A percentile compares a stretch with the other conserved stretches of the same genome.
These are phyloP conservation scores for Fusarium coicis DNA, from an alignment of 2,329 filamentous ascomycete genomes.

Conservation along the genomic window DNA sequence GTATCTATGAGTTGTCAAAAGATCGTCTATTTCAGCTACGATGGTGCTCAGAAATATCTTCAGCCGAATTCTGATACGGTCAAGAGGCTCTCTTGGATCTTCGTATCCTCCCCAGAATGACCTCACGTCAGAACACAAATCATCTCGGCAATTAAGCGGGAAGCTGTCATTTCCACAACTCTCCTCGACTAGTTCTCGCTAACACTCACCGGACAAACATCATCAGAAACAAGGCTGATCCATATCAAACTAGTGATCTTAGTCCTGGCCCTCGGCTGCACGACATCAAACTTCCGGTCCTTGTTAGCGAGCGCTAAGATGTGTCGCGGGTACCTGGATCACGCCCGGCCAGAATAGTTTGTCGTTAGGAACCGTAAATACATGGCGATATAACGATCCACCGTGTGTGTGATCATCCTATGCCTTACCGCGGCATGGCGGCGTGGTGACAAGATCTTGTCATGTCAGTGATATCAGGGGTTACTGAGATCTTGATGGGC, in stretches of 20 bases:
- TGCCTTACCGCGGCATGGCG: background rate
- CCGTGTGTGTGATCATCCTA: background rate
- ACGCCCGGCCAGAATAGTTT: background rate
- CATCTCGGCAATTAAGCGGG: background rate
- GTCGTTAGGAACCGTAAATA: background rate
- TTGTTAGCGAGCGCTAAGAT: constrained; percentile 15
- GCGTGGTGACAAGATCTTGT: constrained; percentile 5
- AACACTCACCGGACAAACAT: background rate
- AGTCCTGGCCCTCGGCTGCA: constrained; percentile 27
- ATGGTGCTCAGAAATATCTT: background rate
- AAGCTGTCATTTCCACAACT: constrained; percentile 1
- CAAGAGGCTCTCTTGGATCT: background rate
- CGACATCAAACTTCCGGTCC: constrained; percentile 29
- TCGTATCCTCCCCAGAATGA: background rate
- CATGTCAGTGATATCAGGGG: background rate
- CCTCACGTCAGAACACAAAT: background rate
- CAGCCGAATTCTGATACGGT: background rate
- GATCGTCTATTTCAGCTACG: background rate
- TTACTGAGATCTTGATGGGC: background rate
- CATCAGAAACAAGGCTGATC: constrained; percentile 21
- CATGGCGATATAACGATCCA: constrained; percentile 1
- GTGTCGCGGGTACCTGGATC: constrained; percentile 22
- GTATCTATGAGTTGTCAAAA: background rate
- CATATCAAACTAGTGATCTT: constrained; percentile 17
- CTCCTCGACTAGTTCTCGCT: background rate